phyloP scores from a whole-genome alignment of 345 rosid genomes.

The Arabis hirsuta region DNA sequence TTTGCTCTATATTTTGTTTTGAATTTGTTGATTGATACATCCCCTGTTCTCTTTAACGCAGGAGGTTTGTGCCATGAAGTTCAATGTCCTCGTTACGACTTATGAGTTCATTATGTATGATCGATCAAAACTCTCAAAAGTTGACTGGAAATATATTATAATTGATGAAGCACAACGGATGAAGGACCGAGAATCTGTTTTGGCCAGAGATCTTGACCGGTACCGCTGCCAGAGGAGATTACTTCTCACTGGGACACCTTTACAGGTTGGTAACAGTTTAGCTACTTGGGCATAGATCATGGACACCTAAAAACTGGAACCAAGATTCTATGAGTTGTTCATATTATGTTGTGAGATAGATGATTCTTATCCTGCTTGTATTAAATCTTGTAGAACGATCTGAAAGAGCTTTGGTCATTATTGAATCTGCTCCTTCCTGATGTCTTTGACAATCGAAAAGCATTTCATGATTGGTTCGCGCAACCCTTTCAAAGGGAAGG shows the following conservation, averaged over 20 bases:
- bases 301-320: slow-evolving; percentile 22
- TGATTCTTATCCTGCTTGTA: slow-evolving; percentile 18
- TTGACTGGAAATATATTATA: slow-evolving; percentile 98
- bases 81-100: slow-evolving; percentile 97
- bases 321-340: slow-evolving; percentile 23
- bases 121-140: slow-evolving; percentile 93
- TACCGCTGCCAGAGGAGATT: slow-evolving; percentile 99
- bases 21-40: slow-evolving; percentile 33
- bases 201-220: slow-evolving; percentile 99
- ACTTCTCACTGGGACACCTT: slow-evolving; percentile 99
- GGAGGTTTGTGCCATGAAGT: slow-evolving; percentile 98
- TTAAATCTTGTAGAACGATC: slow-evolving; percentile 76
- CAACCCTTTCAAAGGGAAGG: slow-evolving; percentile 97
- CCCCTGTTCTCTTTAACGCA: slow-evolving; percentile 45
- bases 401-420: slow-evolving; percentile 99
- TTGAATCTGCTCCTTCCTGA: slow-evolving; percentile 98
- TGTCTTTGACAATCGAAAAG: slow-evolving; percentile 98
- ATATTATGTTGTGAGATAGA: slow-evolving; percentile 8
- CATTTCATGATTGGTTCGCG: slow-evolving; percentile 99
- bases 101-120: slow-evolving; percentile 99
- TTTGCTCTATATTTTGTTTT: slow-evolving; percentile 22
- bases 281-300: slow-evolving; percentile 19
- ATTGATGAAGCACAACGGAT: slow-evolving; percentile 99
- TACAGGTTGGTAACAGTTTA: slow-evolving; percentile 72
- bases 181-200: slow-evolving; percentile 99